Conservation (phyloP, 1,139 yeast species). For the Geotrichum aggregatum region DNA sequence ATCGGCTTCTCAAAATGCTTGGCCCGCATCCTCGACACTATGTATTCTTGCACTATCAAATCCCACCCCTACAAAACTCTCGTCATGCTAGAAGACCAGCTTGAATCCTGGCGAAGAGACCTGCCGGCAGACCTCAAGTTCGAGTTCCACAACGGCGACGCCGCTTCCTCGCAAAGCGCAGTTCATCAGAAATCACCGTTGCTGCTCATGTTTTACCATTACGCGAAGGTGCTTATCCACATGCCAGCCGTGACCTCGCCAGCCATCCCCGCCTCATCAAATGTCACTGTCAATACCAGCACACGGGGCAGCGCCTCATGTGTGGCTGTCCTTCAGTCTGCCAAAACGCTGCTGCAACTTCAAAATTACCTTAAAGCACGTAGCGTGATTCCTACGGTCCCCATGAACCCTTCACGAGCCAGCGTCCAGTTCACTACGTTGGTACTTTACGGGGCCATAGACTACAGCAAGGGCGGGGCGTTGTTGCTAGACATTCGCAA, state of each 20-base stretch:
- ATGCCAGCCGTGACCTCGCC: slow-evolving; percentile 63
- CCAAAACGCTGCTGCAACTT: slow-evolving; percentile 61
- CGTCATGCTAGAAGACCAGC: slow-evolving; percentile 55
- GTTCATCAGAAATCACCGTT: slow-evolving; percentile 54
- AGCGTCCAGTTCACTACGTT: slow-evolving; percentile 63
- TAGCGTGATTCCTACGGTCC: slow-evolving; percentile 51
- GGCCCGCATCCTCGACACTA: slow-evolving; percentile 66
- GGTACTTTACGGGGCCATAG: slow-evolving; percentile 75
- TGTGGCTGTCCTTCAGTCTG: slow-evolving; percentile 70
- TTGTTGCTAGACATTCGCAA: slow-evolving; percentile 64
- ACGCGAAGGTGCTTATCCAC: slow-evolving; percentile 74
- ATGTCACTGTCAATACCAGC: slow-evolving; percentile 27
- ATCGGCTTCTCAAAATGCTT: slow-evolving; percentile 68
- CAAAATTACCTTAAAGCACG: slow-evolving; percentile 48
- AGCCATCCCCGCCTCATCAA: slow-evolving; percentile 10
- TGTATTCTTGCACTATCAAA: slow-evolving; percentile 43
- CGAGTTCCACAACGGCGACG: slow-evolving; percentile 60
- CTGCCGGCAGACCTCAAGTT: slow-evolving; percentile 60
- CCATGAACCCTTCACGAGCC: slow-evolving; percentile 65
- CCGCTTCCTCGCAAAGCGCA: slow-evolving; percentile 41
- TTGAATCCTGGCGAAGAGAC: slow-evolving; percentile 77
- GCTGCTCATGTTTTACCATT: slow-evolving; percentile 64
- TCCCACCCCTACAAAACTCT: slow-evolving; percentile 43
- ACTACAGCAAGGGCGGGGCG: slow-evolving; percentile 80
- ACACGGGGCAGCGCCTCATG: slow-evolving; percentile 52